Base-by-base conservation (phyloP, 1,284 basidiomycete species). In the Testicularia cyperi region DNA sequence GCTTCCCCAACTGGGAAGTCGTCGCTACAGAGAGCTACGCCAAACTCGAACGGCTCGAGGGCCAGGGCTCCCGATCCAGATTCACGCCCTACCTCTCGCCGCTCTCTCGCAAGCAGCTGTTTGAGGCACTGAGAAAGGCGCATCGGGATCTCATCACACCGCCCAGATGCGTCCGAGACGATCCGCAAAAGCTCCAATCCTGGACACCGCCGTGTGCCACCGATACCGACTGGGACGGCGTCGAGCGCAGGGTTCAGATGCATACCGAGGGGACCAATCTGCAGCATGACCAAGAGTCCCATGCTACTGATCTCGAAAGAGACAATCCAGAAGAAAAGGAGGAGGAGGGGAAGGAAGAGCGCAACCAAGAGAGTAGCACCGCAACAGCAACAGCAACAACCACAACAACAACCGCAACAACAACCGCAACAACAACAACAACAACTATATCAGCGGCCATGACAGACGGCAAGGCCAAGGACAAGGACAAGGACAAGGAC, bases 71-170 rank as follows among this genome's bases (percentile, higher is more conserved):
- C 21, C 36, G 53, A 21, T 55, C 46, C 18, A 38, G 64, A 22
- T 62, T 53, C 32, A 44, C 55, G 13, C 65, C 65, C 0, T 65
- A 53, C 19, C 26, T 67, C 14, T 64, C 60, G 22, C 44, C 54
- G 14, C 20, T 27, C 24, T 67, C 65, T 20, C 39, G 56, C 6
- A 33, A 18, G 10, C 52, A 46, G 1, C 36, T 95, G 5, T 82
- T 94, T 3, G 74, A 80, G 9, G 84, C 87, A 0, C 80, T 96
- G 41, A 81, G 80, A 52, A 80, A 81, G 20, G 83, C 85, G 2
- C 90, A 95, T 63, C 69, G 78, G 8, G 83, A 86, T 41, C 78
- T 94, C 33, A 77, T 88, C 8, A 78, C 82, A 25, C 88, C 89
- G 2, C 89, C 90, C 0, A 80, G 81, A 23, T 78, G 80, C 48